Evolutionary conservation across 2,329 filamentous ascomycete genomes (phyloP).

Genomic region (Aspergillus japonicus): DNA sequence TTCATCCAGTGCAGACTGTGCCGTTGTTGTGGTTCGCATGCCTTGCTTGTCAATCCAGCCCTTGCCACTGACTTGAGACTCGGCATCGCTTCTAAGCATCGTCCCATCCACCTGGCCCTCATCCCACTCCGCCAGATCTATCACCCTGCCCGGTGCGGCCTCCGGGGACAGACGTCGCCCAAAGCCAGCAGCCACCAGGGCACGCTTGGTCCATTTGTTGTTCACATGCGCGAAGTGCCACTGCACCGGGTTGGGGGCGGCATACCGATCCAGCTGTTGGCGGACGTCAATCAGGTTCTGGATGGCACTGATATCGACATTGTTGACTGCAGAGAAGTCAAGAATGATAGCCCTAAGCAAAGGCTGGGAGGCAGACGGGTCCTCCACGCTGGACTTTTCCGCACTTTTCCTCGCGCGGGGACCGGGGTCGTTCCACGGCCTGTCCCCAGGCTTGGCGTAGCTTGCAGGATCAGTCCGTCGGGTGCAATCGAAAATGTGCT

Average conservation of each 20-base stretch:
- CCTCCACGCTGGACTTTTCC: too few species aligned
- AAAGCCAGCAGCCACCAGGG: conserved; percentile 82
- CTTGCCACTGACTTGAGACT: too few species aligned
- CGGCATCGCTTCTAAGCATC: too few species aligned
- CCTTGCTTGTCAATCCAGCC: too few species aligned
- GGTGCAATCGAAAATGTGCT: conserved; percentile 67
- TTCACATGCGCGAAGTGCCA: conserved; percentile 96
- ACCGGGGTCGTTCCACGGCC: conserved; percentile 93
- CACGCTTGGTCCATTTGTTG: conserved; percentile 92
- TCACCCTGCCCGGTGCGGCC: too few species aligned
- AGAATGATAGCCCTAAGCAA: conserved; percentile 86
- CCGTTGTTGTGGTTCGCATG: too few species aligned
- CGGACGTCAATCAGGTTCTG: conserved; percentile 92
- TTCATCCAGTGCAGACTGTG: too few species aligned
- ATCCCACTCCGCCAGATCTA: too few species aligned
- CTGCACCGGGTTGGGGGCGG: conserved; percentile 76
- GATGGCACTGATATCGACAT: conserved; percentile 87
- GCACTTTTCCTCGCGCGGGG: conserved; percentile 58
- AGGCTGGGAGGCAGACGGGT: conserved; percentile 45
- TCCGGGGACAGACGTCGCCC: conserved; percentile 44
- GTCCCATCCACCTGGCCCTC: too few species aligned
- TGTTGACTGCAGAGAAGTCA: conserved; percentile 90
- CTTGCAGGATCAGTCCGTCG: conserved; percentile 69
- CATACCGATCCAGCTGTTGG: conserved; percentile 86
- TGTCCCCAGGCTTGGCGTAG: conserved; percentile 61